phyloP scores from a whole-genome alignment of 179 eudicot genomes.

The Nepenthes alata region DNA sequence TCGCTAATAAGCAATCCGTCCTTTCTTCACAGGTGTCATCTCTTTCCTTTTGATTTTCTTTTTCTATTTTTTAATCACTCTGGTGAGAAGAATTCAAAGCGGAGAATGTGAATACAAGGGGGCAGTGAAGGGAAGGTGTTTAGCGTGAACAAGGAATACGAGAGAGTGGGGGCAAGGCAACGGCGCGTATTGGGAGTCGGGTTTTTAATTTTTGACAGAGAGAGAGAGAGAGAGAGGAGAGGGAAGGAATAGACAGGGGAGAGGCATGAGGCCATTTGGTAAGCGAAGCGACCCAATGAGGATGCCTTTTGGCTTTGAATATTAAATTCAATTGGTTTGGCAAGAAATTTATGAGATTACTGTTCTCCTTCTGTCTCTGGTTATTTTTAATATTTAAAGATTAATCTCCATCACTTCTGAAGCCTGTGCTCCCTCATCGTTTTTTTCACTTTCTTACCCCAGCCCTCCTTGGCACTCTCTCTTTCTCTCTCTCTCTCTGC shows the following conservation, averaged over 20 bases:
- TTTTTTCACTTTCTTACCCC: conserved; percentile 5
- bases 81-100: too few relatives aligned
- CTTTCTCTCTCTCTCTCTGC: conserved; percentile 10
- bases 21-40: too few relatives aligned
- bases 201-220: conserved; percentile 1
- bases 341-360: not conserved
- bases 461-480: conserved; percentile 8
- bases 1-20: too few relatives aligned
- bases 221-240: conserved; percentile 4
- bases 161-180: conserved; percentile 2
- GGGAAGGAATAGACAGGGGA: not conserved
- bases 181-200: conserved; percentile 12
- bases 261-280: conserved; percentile 13
- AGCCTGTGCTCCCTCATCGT: conserved; percentile 1
- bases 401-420: conserved; percentile 12
- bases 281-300: conserved; percentile 8
- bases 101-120: not conserved
- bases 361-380: conserved; percentile 4
- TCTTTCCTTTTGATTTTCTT: too few relatives aligned
- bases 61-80: too few relatives aligned
- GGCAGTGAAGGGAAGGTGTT: conserved; percentile 17
- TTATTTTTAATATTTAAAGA: conserved; percentile 15
- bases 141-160: conserved; percentile 25
- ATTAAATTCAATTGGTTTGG: conserved; percentile 4
- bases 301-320: not conserved